Evolutionary conservation across 441 rosid genomes (phyloP), one percentile per base, ranked within the genome.

Genomic region (Rhodomyrtus psidioides): DNA sequence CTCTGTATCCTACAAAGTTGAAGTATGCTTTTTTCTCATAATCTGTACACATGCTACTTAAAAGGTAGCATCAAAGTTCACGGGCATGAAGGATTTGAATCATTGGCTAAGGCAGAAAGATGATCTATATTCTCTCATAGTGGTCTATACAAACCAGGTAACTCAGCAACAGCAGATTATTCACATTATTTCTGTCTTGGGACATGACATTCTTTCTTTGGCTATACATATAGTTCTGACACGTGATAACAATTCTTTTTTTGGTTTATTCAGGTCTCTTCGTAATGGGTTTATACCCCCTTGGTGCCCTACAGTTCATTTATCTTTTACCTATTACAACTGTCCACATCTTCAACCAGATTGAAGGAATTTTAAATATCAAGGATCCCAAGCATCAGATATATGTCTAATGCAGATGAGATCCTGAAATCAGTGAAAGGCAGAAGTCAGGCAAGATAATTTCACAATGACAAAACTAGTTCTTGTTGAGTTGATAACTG

Each of bases 1-100:
- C 91, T 94, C 99, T 16, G 95, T 84, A 86, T 97, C 99, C 99
- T 97, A 87, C 75, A 86, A 85, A 60, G 84, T 89, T 55, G 83
- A 87, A 82, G 24, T 75, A 44, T 16, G 55, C 57, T 27, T 70
- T 70, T 70, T 21, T 24, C 49, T 70, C n/a, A 39, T 34, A 70
- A 70, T 70, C 75, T 39, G 49, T 10, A 42, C 49, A 65, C n/a
- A 39, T 70, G 49, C 49, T 70, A 70, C 79, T 70, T 70, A 39
- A 70, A 65, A 21, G 79, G 79, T 70, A 21, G 49, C n/a, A 70
- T 70, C 49, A 70, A 39, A 70, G 49, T 70, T 70, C 49, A 34
- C 4, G 2, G 49, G 79, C 79, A 39, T 70, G 39, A 70, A 65
- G 79, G 49, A 70, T 21, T 70, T 39, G 9, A 70, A 44, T 70